phyloP scores from a whole-genome alignment of 83 land plant species.

The Picea mariana region DNA sequence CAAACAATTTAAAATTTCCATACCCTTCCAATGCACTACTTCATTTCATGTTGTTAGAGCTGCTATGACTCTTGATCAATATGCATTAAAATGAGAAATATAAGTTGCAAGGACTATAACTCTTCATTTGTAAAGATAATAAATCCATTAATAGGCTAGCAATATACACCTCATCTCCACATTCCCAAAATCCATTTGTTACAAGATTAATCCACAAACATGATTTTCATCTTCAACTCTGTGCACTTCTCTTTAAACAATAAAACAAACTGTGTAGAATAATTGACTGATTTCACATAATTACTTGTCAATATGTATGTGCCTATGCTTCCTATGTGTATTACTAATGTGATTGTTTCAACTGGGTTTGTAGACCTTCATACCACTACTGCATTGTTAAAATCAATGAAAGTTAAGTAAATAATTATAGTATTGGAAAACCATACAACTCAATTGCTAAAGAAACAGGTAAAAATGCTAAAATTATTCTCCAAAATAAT shows the following conservation, averaged over 20 bases:
- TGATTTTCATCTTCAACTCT: not conserved
- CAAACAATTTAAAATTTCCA: not conserved
- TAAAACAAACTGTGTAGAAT: not conserved
- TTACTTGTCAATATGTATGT: slow-evolving; percentile 36
- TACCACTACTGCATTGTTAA: slow-evolving; percentile 11
- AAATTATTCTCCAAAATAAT: not conserved
- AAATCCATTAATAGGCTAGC: not conserved
- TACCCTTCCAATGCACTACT: not conserved
- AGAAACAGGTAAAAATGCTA: not conserved
- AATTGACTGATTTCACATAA: not conserved
- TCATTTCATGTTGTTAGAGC: not conserved
- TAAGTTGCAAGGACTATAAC: not conserved
- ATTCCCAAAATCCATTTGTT: not conserved
- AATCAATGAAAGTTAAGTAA: not conserved
- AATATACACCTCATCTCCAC: not conserved
- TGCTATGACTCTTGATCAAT: not conserved
- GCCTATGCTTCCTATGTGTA: slow-evolving; percentile 27
- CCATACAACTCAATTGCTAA: not conserved
- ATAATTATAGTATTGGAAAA: not conserved
- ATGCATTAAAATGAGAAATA: not conserved
- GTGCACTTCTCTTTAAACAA: not conserved
- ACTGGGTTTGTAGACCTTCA: slow-evolving; percentile 16
- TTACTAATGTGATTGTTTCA: slow-evolving; percentile 13
- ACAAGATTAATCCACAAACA: slow-evolving; percentile 7
- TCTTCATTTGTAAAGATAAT: slow-evolving; percentile 1